Evolutionary conservation across 1,139 yeast species (phyloP).

Genomic region (Candida sp.): DNA sequence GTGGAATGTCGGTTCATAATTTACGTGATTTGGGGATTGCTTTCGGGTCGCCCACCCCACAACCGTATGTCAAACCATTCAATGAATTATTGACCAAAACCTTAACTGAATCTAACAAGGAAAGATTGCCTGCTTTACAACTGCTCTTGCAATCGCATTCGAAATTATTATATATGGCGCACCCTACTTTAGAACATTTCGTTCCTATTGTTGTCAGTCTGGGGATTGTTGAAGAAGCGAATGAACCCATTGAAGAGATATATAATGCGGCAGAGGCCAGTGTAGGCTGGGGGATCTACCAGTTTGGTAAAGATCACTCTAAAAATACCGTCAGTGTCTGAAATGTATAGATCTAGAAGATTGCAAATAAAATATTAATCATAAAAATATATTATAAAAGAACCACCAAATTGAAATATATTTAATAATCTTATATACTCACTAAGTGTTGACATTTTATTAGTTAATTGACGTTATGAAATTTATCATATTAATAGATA

Average conservation of each 20-base stretch:
- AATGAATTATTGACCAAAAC: constrained; percentile 38
- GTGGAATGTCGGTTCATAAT: constrained; percentile 83
- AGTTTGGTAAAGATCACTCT: constrained; percentile 23
- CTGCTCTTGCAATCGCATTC: constrained; percentile 13
- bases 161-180: constrained; percentile 48
- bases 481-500: too few relatives aligned
- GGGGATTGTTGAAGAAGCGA: constrained; percentile 45
- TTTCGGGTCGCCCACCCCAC: constrained; percentile 4
- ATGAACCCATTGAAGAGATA: constrained; percentile 37
- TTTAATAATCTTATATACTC: too few relatives aligned
- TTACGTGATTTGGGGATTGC: constrained; percentile 46
- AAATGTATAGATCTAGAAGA: too few relatives aligned
- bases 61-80: constrained; percentile 51
- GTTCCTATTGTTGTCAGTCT: constrained; percentile 67
- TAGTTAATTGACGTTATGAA: too few relatives aligned
- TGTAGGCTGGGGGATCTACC: constrained; percentile 69
- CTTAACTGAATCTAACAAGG: constrained; percentile 12
- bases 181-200: constrained; percentile 75
- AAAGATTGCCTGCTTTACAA: constrained; percentile 11
- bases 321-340: too few relatives aligned
- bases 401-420: too few relatives aligned
- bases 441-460: too few relatives aligned
- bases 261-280: constrained; percentile 43
- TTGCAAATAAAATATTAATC: too few relatives aligned
- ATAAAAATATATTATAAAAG: too few relatives aligned